phyloP scores from a whole-genome alignment of 345 rosid genomes.

The Melaleuca alternifolia region DNA sequence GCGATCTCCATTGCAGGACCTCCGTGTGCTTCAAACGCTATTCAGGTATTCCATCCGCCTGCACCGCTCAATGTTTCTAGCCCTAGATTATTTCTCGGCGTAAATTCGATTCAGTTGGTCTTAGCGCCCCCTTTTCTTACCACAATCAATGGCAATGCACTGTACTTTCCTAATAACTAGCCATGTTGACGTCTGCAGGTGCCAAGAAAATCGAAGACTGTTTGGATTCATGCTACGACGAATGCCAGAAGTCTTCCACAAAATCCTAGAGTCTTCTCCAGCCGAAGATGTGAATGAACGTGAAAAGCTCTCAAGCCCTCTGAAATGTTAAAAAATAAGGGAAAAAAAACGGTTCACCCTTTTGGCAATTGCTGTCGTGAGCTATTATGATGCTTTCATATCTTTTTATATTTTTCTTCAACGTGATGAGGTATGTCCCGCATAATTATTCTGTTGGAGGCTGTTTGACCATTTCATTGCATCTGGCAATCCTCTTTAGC shows the following conservation, averaged over 20 bases:
- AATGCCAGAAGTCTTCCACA: not conserved
- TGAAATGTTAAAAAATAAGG: not conserved
- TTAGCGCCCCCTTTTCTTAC: not conserved
- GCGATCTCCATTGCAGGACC: not conserved
- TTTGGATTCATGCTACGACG: not conserved
- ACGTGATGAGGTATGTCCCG: no score
- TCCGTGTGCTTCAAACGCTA: not conserved
- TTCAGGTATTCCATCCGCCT: not conserved
- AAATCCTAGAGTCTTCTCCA: not conserved
- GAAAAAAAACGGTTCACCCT: not conserved
- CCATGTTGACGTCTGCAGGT: not conserved
- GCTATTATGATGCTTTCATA: no score
- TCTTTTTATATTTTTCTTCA: no score
- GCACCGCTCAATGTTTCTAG: not conserved
- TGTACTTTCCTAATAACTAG: not conserved
- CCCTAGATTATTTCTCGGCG: not conserved
- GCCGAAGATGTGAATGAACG: not conserved
- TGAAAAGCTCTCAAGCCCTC: not conserved
- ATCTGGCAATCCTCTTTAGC: no score
- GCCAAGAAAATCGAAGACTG: not conserved
- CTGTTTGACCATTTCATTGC: no score
- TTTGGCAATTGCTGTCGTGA: not conserved
- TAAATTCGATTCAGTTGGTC: not conserved
- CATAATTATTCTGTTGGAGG: no score
- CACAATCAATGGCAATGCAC: not conserved